These are phyloP conservation scores for Hymenoscyphus occultus DNA, from an alignment of 2,329 filamentous ascomycete genomes.

Conservation along the genomic window DNA sequence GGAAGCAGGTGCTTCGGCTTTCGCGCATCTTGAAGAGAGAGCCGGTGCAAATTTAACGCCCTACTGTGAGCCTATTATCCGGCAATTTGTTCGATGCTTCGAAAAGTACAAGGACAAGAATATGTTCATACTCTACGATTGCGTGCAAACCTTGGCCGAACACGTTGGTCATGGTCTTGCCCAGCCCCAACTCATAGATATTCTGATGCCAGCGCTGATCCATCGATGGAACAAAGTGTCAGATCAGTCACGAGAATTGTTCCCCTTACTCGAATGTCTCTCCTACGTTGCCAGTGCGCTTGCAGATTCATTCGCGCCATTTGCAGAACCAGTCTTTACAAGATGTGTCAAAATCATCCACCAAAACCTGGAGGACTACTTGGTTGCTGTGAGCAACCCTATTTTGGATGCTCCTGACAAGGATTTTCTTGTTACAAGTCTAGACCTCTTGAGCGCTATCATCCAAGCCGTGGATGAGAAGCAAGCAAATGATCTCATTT, in stretches of 20 bases:
- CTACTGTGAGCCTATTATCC: conserved; percentile 86
- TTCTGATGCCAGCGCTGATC: conserved; percentile 91
- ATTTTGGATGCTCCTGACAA: conserved; percentile 79
- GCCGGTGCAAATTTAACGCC: conserved; percentile 76
- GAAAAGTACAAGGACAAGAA: conserved; percentile 96
- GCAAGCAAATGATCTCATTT: conserved; percentile 74
- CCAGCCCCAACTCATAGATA: conserved; percentile 73
- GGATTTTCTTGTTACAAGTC: conserved; percentile 92
- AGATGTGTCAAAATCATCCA: conserved; percentile 91
- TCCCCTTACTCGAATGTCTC: conserved; percentile 92
- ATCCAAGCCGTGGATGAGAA: conserved; percentile 79
- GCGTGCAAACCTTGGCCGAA: conserved; percentile 93
- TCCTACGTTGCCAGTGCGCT: conserved; percentile 91
- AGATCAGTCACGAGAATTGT: conserved; percentile 88
- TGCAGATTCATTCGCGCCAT: conserved; percentile 76
- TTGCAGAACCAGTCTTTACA: conserved; percentile 79
- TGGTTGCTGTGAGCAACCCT: conserved; percentile 66
- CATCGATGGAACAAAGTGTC: conserved; percentile 81
- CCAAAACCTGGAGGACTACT: conserved; percentile 78
- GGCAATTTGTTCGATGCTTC: conserved; percentile 91
- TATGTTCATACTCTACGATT: conserved; percentile 98
- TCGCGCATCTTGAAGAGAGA: conserved; percentile 94
- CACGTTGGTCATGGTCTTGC: conserved; percentile 80
- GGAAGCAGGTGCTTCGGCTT: conserved; percentile 91
- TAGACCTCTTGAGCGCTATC: conserved; percentile 89